phyloP scores from a whole-genome alignment of 2,329 filamentous ascomycete genomes.

The Colletotrichum paranaense region DNA sequence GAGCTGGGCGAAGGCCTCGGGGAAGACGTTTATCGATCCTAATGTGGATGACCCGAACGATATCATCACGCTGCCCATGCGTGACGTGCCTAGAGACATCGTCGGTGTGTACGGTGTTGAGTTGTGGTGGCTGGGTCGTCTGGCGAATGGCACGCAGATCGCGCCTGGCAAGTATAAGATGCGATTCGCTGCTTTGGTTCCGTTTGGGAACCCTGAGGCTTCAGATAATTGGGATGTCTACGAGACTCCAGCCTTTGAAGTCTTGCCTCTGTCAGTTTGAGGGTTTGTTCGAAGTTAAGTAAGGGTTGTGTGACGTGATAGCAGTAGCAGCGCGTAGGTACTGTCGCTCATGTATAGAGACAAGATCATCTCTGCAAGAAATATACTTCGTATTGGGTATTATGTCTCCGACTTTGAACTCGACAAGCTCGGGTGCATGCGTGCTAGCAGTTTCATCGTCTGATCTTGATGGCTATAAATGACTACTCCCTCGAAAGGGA shows the following conservation, averaged over 20 bases:
- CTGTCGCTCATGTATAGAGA: neutral
- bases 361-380: neutral
- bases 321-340: too few species aligned
- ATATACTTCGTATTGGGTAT: slow-evolving; percentile 1
- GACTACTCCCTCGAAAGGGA: neutral
- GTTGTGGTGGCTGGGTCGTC: slow-evolving; percentile 56
- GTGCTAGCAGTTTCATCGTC: neutral
- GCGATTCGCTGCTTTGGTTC: slow-evolving; percentile 28
- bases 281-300: neutral
- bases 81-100: slow-evolving; percentile 46
- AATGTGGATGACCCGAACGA: slow-evolving; percentile 49
- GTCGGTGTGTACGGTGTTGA: slow-evolving; percentile 34
- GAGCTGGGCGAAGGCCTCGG: slow-evolving; percentile 48
- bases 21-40: slow-evolving; percentile 49
- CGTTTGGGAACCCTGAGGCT: slow-evolving; percentile 24
- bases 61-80: slow-evolving; percentile 51
- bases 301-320: too few species aligned
- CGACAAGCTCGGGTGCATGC: neutral
- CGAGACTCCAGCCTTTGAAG: slow-evolving; percentile 41
- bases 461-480: slow-evolving; percentile 20
- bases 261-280: slow-evolving; percentile 8
- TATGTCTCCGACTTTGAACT: slow-evolving; percentile 8
- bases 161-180: slow-evolving; percentile 51
- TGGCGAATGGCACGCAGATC: slow-evolving; percentile 54
- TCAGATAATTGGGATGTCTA: slow-evolving; percentile 33